Percentiles rank a stretch among this genome's conserved stretches.
Evolutionary conservation across 805 yeast species (phyloP).

Genomic region (Candida tammaniensis): DNA sequence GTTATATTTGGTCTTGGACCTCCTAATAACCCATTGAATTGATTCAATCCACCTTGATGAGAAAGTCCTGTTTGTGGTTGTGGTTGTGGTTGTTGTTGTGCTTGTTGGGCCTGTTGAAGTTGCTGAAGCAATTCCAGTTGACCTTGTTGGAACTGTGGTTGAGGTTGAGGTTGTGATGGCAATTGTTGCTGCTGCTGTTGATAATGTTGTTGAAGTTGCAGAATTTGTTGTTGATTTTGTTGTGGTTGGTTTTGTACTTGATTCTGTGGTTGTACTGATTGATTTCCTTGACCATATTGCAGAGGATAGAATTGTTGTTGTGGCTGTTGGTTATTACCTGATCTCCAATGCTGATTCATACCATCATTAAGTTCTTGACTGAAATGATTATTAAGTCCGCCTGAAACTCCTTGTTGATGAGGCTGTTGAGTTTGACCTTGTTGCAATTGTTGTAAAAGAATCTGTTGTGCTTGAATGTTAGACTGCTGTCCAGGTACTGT

Average conservation of each 20-base stretch:
- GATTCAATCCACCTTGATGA: slow-evolving; percentile 14
- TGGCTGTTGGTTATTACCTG: slow-evolving; percentile 1
- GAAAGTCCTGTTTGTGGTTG: slow-evolving; percentile 4
- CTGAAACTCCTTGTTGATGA: too few species aligned
- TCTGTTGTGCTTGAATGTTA: slow-evolving; percentile 41
- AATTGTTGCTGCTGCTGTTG: slow-evolving; percentile 23
- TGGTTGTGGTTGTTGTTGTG: slow-evolving; percentile 21
- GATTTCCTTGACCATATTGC: slow-evolving; percentile 1
- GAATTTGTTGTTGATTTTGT: slow-evolving; percentile 20
- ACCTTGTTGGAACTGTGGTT: too few species aligned
- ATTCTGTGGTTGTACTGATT: slow-evolving; percentile 15
- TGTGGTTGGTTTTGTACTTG: slow-evolving; percentile 22
- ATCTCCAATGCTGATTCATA: slow-evolving; percentile 14
- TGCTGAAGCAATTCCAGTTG: slow-evolving; percentile 26
- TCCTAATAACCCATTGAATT: slow-evolving; percentile 19
- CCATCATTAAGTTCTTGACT: slow-evolving; percentile 10
- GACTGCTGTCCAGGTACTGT: slow-evolving; percentile 30
- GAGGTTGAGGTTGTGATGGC: slow-evolving; percentile 21
- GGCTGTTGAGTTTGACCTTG: slow-evolving; percentile 29
- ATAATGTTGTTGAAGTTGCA: slow-evolving; percentile 10
- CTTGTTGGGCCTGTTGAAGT: slow-evolving; percentile 22
- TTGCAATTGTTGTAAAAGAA: slow-evolving; percentile 41
- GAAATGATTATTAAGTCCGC: too few species aligned
- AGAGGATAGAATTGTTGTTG: slow-evolving; percentile 2
- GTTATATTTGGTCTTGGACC: slow-evolving; percentile 27